Evolutionary conservation across 129 eudicot genomes (phyloP), one percentile per base, ranked within the genome.

Genomic region (Scalesia atractyloides): DNA sequence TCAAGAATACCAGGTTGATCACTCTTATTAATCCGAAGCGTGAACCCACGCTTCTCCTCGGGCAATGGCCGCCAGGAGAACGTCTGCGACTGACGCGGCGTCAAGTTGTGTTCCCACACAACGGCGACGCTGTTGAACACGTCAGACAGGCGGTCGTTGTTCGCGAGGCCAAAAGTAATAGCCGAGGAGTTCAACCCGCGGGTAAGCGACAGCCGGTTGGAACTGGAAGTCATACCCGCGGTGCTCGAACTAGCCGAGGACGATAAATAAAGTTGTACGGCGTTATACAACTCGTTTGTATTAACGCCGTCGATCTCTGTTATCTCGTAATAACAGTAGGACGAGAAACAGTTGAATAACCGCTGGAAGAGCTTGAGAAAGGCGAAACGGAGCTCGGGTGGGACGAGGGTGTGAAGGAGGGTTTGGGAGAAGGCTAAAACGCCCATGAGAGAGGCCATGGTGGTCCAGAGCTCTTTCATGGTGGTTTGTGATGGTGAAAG

Each of bases 241-340:
- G 61, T 1, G 1, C 12, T 1, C 11, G 87, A 26, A 56, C 82
- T 62, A 30, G 97, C 95, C 18, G 96, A 79, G 68, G 85, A 75
- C 57, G 86, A 78, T 2, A 92, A 81, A 72, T 92, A 92, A 58
- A 92, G 89, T 73, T 92, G 98, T 33, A 89, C 96, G 68, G 98
- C 91, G 90, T 89, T 92, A 83, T 92, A 92, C 39, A 92, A 90
- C 62, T 92, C 98, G 68, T 92, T 92, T 47, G 96, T 92, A 84
- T 92, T 92, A 48, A 92, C 98, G 82, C 98, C 98, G 75, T 92
- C 96, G 44, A 89, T 92, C 76, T 92, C 98, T 3, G 96, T 89
- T 73, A 92, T 92, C 83, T 92, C 98, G 79, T 87, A 92, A 77
- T 92, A 89, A 66, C 92, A 89, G 80, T 92, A 89, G 10, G 88